Evolutionary conservation across 768 basidiomycete species (phyloP), one percentile per base, ranked within the genome.

Genomic region (Xerocomellus chrysenteron): DNA sequence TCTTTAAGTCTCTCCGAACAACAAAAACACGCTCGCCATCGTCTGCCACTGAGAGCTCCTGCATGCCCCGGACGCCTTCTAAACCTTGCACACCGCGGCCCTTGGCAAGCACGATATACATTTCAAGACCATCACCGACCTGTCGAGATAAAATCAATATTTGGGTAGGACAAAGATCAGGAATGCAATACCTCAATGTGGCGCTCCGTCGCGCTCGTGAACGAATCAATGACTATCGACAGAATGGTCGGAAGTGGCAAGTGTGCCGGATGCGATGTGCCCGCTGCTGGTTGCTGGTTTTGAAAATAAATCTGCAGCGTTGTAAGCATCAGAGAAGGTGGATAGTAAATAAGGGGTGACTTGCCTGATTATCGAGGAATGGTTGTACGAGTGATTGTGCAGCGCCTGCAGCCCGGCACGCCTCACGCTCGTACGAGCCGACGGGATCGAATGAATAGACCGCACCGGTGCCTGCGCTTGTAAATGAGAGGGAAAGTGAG

Each of bases 401-500:
- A 32, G 30, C 30, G 30, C 97, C 97, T 47, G 95, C 94, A 39
- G 95, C 95, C 59, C 30, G 30, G 30, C 30, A 32, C 10, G 30
- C 84, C 76, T 97, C 94, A 57, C 97, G 90, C 75, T 98, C 95
- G 73, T 99, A 99, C 47, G 92, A 94, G 28, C 97, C 97, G 33
- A 98, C 94, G 39, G 97, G 97, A 75, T 99, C 97, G 73, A 97
- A 99, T n/a, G 96, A 98, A 80, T 99, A 99, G 32, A 99, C 95
- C 11, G 96, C 93, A 50, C 97, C 97, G 37, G 92, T 85, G 12
- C 95, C 94, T 96, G 69, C 4, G 37, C 28, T 44, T 28, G 13
- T 47, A 33, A 35, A 45, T 61, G 28, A 28, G 28, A 28, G 28
- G 26, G 26, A 0, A 28, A 28, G 28, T 28, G 28, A 42, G 33